Evolutionary conservation across 2,329 filamentous ascomycete species (phyloP), one percentile per base, ranked within the genome.

Genomic region (Pseudonectria buxi): DNA sequence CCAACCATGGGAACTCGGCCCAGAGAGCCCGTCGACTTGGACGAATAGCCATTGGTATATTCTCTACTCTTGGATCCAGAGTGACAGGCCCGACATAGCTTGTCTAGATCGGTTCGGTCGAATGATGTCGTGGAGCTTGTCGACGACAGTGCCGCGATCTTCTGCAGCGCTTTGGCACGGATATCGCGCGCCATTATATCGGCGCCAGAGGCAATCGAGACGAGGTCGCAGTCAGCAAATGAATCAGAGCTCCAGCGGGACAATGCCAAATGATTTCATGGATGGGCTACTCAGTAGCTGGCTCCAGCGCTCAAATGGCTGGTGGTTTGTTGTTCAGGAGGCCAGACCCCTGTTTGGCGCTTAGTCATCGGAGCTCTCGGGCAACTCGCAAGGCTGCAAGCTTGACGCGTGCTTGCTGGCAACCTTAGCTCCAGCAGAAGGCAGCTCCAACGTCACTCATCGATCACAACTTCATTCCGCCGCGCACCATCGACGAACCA

Each of bases 121-220:
- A 76, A 76, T 2, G 73, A 65, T 10, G 68, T 64, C 29, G 64
- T 59, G 13, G 74, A 62, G 54, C 64, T 72, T 28, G 69, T 64
- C 18, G 77, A 74, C 11, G 78, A 80, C 35, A 83, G 66, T 30
- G 70, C 68, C 28, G 78, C 78, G 46, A 83, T 80, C 63, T 78
- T 81, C 59, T 81, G 67, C 37, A 83, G 65, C 46, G 78, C 78
- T 54, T 69, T 69, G 44, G 72, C 74, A 54, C 78, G 76, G 43
- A 82, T 71, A 50, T 76, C 67, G 54, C 70, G 68, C 44, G 68
- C 62, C 62, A 75, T 75, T 40, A 35, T 58, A 28, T n/a, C 25
- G 11, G 14, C 16, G 10, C 26, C 26, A 27, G 33, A 37, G 22
- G 16, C 24, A 15, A 33, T 18, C 26, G 28, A 28, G 25, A 27